Percentiles rank a stretch among this genome's conserved stretches.
Conservation (phyloP, 2,329 filamentous ascomycete genomes). For the Alternaria novae-zelandiae region DNA sequence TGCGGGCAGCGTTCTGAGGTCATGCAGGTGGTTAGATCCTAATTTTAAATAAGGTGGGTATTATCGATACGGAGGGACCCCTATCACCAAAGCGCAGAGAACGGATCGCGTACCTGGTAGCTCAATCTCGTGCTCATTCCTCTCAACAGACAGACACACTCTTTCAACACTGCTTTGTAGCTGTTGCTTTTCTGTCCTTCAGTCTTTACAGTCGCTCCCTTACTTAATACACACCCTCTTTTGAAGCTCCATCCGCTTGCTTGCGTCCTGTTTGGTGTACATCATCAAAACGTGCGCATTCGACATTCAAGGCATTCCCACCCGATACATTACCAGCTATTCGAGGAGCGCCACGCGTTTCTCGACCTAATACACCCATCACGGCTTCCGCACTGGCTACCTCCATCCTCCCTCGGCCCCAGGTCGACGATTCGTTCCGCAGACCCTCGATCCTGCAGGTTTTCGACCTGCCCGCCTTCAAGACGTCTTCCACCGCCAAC, state of each 20-base stretch:
- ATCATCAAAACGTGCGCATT: slow-evolving; percentile 18
- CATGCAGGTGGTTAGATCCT: slow-evolving; percentile 42
- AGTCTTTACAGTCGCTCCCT: slow-evolving; percentile 32
- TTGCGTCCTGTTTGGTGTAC: slow-evolving; percentile 22
- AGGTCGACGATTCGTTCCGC: slow-evolving; percentile 61
- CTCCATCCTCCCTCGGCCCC: slow-evolving; percentile 63
- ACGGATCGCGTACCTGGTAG: slow-evolving; percentile 35
- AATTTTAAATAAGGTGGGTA: slow-evolving; percentile 43
- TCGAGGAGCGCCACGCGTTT: slow-evolving; percentile 48
- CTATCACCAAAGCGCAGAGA: slow-evolving; percentile 35
- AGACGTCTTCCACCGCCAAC: slow-evolving; percentile 47
- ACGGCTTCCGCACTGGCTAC: slow-evolving; percentile 67
- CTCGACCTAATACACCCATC: slow-evolving; percentile 38
- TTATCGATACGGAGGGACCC: slow-evolving; percentile 39
- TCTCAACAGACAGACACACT: slow-evolving; percentile 20
- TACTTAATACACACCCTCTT: slow-evolving; percentile 34
- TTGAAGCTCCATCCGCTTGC: slow-evolving; percentile 18
- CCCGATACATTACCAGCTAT: slow-evolving; percentile 8
- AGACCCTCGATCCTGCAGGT: slow-evolving; percentile 57
- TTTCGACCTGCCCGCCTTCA: slow-evolving; percentile 56
- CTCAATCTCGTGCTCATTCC: slow-evolving; percentile 28
- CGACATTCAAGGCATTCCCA: slow-evolving; percentile 9
- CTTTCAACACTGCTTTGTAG: slow-evolving; percentile 31
- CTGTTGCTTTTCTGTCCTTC: slow-evolving; percentile 29
- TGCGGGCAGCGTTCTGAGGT: slow-evolving; percentile 31